Conservation (phyloP, 1,139 yeast genomes). For the Spathaspora sp. region DNA sequence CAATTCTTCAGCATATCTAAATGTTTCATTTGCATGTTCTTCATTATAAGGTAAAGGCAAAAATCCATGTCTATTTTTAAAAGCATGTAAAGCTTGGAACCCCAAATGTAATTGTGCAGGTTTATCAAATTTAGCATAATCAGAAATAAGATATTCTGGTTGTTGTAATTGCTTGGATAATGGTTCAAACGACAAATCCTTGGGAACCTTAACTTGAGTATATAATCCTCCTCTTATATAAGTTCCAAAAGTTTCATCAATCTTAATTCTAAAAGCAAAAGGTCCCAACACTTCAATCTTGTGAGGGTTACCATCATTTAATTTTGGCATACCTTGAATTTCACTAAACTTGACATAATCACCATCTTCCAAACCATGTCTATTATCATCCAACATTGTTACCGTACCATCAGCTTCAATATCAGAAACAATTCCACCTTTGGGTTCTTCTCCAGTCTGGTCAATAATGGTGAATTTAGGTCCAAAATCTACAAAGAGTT, state of each 20-base stretch:
- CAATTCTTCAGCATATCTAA: slow-evolving; percentile 60
- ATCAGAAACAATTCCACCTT: slow-evolving; percentile 81
- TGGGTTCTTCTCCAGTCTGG: slow-evolving; percentile 90
- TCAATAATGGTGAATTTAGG: slow-evolving; percentile 76
- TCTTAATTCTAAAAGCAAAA: slow-evolving; percentile 75
- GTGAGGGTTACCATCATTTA: slow-evolving; percentile 72
- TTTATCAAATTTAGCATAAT: slow-evolving; percentile 91
- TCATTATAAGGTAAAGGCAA: slow-evolving; percentile 78
- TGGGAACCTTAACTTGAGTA: slow-evolving; percentile 89
- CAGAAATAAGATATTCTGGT: slow-evolving; percentile 85
- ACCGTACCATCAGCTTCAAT: slow-evolving; percentile 89
- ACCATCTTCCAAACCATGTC: slow-evolving; percentile 95
- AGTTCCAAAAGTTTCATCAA: slow-evolving; percentile 54
- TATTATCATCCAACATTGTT: slow-evolving; percentile 84
- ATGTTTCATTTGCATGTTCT: slow-evolving; percentile 70
- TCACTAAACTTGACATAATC: slow-evolving; percentile 87
- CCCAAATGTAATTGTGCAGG: slow-evolving; percentile 89
- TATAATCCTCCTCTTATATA: slow-evolving; percentile 86
- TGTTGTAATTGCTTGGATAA: slow-evolving; percentile 60
- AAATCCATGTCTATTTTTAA: slow-evolving; percentile 59
- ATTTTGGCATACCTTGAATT: slow-evolving; percentile 65
- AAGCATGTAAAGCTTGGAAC: slow-evolving; percentile 84
- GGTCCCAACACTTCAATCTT: slow-evolving; percentile 90
- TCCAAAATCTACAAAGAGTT: slow-evolving; percentile 89
- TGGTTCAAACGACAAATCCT: slow-evolving; percentile 58